Evolutionary conservation across 2,329 filamentous ascomycete species (phyloP), one percentile per base, ranked within the genome.

Genomic region (Colletotrichum agaves): DNA sequence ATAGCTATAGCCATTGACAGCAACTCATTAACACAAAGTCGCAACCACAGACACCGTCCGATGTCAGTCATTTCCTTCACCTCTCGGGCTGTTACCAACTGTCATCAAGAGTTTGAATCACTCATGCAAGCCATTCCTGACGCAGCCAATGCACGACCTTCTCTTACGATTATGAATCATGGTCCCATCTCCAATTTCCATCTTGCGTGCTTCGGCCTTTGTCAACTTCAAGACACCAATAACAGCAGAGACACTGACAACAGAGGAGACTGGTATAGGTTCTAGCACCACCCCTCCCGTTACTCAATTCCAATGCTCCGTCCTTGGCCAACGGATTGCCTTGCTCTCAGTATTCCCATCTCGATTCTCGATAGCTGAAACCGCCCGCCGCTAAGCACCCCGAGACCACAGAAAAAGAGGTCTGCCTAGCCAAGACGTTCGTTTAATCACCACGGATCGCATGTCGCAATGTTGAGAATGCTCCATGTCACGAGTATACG

Each of bases 381-480:
- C 60, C 44, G 53, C 27, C 64, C 47, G 60, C 55, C 37, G 64
- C 49, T 60, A 57, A 31, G 39, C 6, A 63, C 44, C 4, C 23
- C 2, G 59, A 57, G 33, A 19, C 15, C 35, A 12, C 21, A 50
- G 23, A 50, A 62, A 59, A 47, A 37, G 61, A 27, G 50, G 44
- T 35, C 63, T 37, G 5, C 55, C 23, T 15, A 21, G 41, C 41
- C 37, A 8, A 55, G 46, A 27, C 37, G 17, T 21, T 19, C 47
- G 47, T 66, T 66, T 55, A 66, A 66, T 66, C 63, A 66, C 63
- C 21, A 56, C 47, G 57, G 63, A 66, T 56, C 49, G 63, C 41
- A 33, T 53, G 39, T 61, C 63, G 41, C 57, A 62, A 56, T 39
- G 31, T 43, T n/a, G 37, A 50, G 50, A 56, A 44, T 63, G 59